Evolutionary conservation across 2,329 filamentous ascomycete species (phyloP).

Genomic region (Sclerotinia nivalis): DNA sequence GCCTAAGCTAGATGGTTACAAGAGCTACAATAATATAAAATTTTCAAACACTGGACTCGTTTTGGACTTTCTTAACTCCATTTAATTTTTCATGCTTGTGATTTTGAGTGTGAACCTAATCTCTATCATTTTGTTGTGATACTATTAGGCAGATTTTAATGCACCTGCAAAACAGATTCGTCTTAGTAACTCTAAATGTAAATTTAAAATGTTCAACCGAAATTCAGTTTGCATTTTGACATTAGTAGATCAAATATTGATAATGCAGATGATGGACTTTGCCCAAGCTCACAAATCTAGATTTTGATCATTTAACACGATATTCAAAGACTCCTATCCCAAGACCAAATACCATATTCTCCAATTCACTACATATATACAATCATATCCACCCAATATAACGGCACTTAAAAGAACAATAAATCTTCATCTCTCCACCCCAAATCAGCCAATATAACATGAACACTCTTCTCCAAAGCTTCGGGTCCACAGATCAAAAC

Average conservation of each 20-base stretch:
- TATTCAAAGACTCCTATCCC: background rate
- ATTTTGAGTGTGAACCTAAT: background rate
- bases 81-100: background rate
- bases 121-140: no score
- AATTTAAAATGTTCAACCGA: no score
- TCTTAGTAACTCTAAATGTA: no score
- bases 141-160: no score
- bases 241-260: no score
- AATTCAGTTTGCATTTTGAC: no score
- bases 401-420: constrained; percentile 66
- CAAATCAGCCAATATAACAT: constrained; percentile 55
- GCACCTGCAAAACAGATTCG: no score
- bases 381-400: background rate
- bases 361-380: background rate
- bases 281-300: no score
- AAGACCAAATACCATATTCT: background rate
- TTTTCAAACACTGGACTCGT: background rate
- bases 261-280: no score
- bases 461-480: constrained; percentile 68
- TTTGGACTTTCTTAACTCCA: background rate
- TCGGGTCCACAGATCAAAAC: constrained; percentile 79
- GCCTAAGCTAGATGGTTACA: background rate
- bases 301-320: background rate
- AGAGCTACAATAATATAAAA: background rate
- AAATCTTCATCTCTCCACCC: constrained; percentile 75